Evolutionary conservation across 2,329 filamentous ascomycete genomes (phyloP), one percentile per base, ranked within the genome.

Genomic region (Trichoderma polysporum): DNA sequence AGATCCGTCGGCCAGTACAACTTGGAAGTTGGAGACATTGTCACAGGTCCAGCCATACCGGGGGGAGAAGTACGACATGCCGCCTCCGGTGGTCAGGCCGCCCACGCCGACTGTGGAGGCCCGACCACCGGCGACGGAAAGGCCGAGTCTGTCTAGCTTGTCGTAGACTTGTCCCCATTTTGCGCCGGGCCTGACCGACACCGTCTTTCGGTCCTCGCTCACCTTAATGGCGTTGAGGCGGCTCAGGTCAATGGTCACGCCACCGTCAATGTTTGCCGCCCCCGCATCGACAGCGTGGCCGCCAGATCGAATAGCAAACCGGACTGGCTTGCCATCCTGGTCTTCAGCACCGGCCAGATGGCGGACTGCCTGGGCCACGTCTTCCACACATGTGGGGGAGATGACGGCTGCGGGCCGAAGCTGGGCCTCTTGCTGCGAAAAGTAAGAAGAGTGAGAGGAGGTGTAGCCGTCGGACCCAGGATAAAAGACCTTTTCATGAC

Each of bases 221-320:
- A 80, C 49, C 1, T 68, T 66, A 2, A 81, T 66, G 9, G 69
- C 56, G 25, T 80, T 79, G 9, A 83, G 69, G 15, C 72, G 72
- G 29, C 74, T 73, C 17, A 83, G 70, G 4, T 78, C 76, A 52
- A 83, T 72, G 13, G 76, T 74, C 53, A 80, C 71, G 2, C 69
- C 73, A 2, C 68, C 72, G 10, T 73, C 39, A 35, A 76, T 77
- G 37, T 74, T 82, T 0, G 81, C 79, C 1, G 76, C 74, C 9
- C 77, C 78, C 0, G 76, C 74, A 68, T 80, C 79, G 2, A 78
- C 75, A 9, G 78, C 76, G 68, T 84, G 82, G 0, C 82, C 82
- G 22, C 81, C 81, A 60, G 79, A 79, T 49, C 79, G 79, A 31
- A 79, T 76, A 0, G 82, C 80, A 69, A 69, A 17, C 25, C 29